Base-by-base conservation (phyloP, 2,329 filamentous ascomycete species). In the Lachnellula willkommii region DNA sequence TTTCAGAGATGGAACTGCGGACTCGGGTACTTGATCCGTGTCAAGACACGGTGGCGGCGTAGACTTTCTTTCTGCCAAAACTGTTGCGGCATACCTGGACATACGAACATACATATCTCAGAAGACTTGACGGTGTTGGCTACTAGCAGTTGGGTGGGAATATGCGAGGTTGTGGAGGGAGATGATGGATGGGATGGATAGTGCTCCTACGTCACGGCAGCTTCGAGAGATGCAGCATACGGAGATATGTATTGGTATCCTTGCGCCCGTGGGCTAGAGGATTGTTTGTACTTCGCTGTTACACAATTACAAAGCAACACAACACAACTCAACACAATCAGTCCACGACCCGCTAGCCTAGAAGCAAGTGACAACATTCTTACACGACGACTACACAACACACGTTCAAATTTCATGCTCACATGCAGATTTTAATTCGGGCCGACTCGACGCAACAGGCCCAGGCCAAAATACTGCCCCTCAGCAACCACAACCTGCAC, bases 401-500 rank as follows among this genome's bases (percentile, higher is more conserved):
- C 12, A 32, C 11, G 20, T 47, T 6, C 42, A 20, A 12, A 9
- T 20, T 12, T 45, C 15, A 7, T 26, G 1, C 22, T n/a, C 24
- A 47, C 24, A 32, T n/a, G 8, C 22, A 9, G 1, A 32, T 3
- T 32, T 8, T 3, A 8, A 8, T 4, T 32, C 32, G 20, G 28
- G 3, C 17, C 28, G 35, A 24, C 47, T 57, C 57, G 55, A 58
- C 9, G 43, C 48, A 26, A 17, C 47, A 22, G 60, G 60, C 15
- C 60, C 57, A 56, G 63, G 61, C 20, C 20, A 20, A 20, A 20
- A 32, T 55, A 46, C 47, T 61, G 48, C 12, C 62, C 57, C 11
- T 55, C 36, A 39, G 55, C 56, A 32, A 63, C 53, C 5, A 55
- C 43, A 43, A 47, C 50, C 50, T 61, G 57, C 17, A 64, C 53